Base-by-base conservation (phyloP, 2,329 filamentous ascomycete genomes). In the Dactylellina haptotyla region DNA sequence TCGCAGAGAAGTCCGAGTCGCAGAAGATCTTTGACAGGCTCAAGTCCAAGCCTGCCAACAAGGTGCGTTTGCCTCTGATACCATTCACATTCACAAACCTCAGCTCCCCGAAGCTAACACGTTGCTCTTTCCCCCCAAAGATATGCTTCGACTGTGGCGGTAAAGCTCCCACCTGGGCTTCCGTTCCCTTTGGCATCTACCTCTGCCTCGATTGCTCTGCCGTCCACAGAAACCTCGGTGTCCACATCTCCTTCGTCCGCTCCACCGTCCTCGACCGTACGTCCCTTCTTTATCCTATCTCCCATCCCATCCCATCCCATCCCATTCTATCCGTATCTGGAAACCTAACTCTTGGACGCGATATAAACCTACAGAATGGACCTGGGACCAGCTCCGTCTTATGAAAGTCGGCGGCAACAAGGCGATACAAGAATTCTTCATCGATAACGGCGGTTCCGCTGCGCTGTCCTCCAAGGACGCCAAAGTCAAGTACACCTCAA, bases 341-440 rank as follows among this genome's bases (percentile, higher is more conserved):
- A 64, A 12, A 51, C 34, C 43, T 50, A 46, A 8, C 50, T 58
- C 64, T 61, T 37, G 48, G 30, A 48, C 37, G 67, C 54, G 23
- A 58, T 45, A 18, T 78, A 39, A 28, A n/a, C 12, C 23, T 14
- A 59, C 26, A 91, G 89, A 92, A 84, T 99, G 95, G 95, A 93
- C 97, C 90, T 99, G 95, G 95, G 93, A 97, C 77, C 95, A 99
- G 82, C 86, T 99, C 73, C 91, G 95, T 58, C 83, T 94, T 67
- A 98, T 99, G 94, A 99, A 99, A 84, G 93, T 98, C 14, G 95
- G 95, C 76, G 95, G 95, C 67, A 99, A 99, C 80, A 94, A 98
- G 83, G 97, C 93, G 69, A 95, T 95, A 53, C 97, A 93, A 79
- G 97, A 97, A 83, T 99, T 92, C 85, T 99, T 98, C 85, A 93